Base-by-base conservation (phyloP, 768 basidiomycete species). In the Lactarius hatsudake region DNA sequence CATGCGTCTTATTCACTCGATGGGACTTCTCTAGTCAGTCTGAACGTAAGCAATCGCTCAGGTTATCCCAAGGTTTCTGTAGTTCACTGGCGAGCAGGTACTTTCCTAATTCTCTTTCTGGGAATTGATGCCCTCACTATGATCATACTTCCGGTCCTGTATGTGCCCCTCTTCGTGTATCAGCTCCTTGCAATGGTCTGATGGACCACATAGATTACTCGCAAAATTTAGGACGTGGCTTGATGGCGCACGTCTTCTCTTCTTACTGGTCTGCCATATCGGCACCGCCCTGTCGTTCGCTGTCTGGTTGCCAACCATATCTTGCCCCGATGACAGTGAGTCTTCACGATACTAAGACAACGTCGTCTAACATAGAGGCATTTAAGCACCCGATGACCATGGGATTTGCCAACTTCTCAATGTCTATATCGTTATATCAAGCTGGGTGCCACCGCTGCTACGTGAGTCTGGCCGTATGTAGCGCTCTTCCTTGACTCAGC, bases 381-480 rank as follows among this genome's bases (percentile, higher is more conserved):
- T 63, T 30, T 7, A 59, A 84, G 82, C 78, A 62, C 71, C 76
- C 12, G 78, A 81, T 67, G 75, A 80, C 54, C 74, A 76, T 61
- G 79, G 77, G 12, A 73, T 81, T n/a, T 88, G 86, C 71, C 76
- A 76, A 62, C 74, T 84, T 10, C 75, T 86, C 43, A 79, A 81
- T 63, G 71, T 81, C 6, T 86, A 80, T 68, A 81, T 86, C 42
- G 65, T 85, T 59, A 70, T 84, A 1, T 79, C 78, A 51, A 83
- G 80, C 70, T 88, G 87, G 87, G 71, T 85, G 48, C 74, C 80
- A 59, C 87, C 87, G 28, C 74, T 74, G 3, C 72, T 87, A 53
- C 74, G 87, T 88, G 32, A 38, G 69, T 60, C 34, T 34, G 5
- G 20, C 17, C 20, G 1, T 28, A 23, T 28, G 23, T 18, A 38